These are phyloP conservation scores for Microcyclosporella mali DNA, from an alignment of 2,329 filamentous ascomycete species.

Conservation along the genomic window DNA sequence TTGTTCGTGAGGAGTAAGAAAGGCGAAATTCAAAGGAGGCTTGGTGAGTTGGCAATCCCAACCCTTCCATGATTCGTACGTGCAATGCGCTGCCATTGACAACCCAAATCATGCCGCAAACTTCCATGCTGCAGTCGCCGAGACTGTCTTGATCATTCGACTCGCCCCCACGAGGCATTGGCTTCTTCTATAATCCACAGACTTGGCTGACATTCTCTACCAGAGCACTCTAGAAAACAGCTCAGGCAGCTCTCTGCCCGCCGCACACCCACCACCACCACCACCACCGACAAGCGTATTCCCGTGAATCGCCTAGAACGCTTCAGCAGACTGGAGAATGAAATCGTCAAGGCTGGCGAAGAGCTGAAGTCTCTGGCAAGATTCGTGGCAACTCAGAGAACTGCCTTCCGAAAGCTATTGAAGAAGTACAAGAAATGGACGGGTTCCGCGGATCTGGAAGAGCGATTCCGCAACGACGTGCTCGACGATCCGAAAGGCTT, in stretches of 20 bases:
- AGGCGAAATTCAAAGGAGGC: slow-evolving; percentile 65
- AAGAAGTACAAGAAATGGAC: slow-evolving; percentile 92
- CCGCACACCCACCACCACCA: slow-evolving; percentile 10
- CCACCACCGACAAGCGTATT: slow-evolving; percentile 28
- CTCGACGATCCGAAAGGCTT: slow-evolving; percentile 65
- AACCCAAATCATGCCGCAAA: too few relatives aligned
- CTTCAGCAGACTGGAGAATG: slow-evolving; percentile 47
- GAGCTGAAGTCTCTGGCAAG: slow-evolving; percentile 65
- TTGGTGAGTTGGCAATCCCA: slow-evolving; percentile 47
- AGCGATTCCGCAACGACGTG: slow-evolving; percentile 61
- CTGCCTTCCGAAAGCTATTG: slow-evolving; percentile 73
- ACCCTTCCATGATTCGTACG: neutral
- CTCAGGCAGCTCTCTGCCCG: slow-evolving; percentile 23
- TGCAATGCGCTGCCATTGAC: too few relatives aligned
- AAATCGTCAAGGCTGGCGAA: slow-evolving; percentile 55
- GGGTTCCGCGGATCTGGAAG: slow-evolving; percentile 58
- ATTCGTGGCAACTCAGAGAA: slow-evolving; percentile 66
- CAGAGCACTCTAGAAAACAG: slow-evolving; percentile 19
- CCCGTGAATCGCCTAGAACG: slow-evolving; percentile 43
- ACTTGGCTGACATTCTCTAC: too few relatives aligned
- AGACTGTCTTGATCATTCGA: too few relatives aligned
- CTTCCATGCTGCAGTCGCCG: too few relatives aligned
- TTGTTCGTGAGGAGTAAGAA: slow-evolving; percentile 75
- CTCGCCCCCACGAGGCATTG: too few relatives aligned
- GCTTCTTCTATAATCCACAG: too few relatives aligned